Evolutionary conservation across 2,329 filamentous ascomycete genomes (phyloP).

Genomic region (Paracoccidioides lutzii): DNA sequence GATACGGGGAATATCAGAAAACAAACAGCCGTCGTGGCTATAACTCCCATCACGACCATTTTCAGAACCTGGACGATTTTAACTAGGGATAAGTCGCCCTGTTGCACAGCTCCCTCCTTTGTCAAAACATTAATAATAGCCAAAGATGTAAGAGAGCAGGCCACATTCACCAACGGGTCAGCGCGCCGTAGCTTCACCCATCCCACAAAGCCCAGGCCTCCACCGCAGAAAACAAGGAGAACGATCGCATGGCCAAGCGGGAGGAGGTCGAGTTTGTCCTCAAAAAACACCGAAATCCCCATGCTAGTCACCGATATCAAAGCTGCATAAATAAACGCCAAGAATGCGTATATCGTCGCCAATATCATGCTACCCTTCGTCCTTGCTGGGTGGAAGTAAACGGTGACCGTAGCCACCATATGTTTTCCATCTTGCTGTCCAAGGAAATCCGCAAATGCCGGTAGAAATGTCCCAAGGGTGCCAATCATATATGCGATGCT

Average conservation of each 20-base stretch:
- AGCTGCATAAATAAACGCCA: slow-evolving; percentile 67
- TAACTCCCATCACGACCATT: slow-evolving; percentile 68
- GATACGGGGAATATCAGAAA: slow-evolving; percentile 66
- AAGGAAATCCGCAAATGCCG: slow-evolving; percentile 56
- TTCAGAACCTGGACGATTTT: slow-evolving; percentile 74
- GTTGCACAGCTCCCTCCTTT: slow-evolving; percentile 79
- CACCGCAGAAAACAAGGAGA: slow-evolving; percentile 70
- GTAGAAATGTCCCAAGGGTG: slow-evolving; percentile 73
- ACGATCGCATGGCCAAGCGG: slow-evolving; percentile 66
- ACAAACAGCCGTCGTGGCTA: slow-evolving; percentile 59
- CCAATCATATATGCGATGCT: slow-evolving; percentile 79
- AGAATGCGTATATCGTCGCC: slow-evolving; percentile 60
- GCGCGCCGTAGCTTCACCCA: slow-evolving; percentile 75
- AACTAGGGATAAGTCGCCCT: slow-evolving; percentile 63
- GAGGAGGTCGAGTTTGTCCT: slow-evolving; percentile 51
- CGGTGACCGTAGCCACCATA: slow-evolving; percentile 81
- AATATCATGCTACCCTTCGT: slow-evolving; percentile 83
- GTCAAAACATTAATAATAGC: slow-evolving; percentile 83
- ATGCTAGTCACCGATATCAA: slow-evolving; percentile 72
- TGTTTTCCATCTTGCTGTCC: slow-evolving; percentile 85
- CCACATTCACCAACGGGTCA: slow-evolving; percentile 69
- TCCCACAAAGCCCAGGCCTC: slow-evolving; percentile 72
- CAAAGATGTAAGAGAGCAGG: slow-evolving; percentile 72
- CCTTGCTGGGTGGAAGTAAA: slow-evolving; percentile 86
- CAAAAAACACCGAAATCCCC: slow-evolving; percentile 73